Conservation (phyloP, 1,139 yeast genomes). For the Candida sojae region DNA sequence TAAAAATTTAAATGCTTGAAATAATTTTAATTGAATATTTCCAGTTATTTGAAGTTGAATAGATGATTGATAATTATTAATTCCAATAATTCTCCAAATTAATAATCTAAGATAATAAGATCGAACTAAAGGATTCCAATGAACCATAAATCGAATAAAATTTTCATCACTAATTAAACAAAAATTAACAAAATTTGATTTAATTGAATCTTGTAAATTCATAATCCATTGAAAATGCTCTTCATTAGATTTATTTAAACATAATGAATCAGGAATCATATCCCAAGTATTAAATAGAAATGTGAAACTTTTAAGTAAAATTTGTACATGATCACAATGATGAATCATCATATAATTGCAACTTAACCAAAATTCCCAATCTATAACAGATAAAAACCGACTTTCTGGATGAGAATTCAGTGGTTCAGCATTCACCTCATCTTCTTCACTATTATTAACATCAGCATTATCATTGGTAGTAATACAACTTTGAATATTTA, state of each 20-base stretch:
- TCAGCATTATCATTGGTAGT: no score
- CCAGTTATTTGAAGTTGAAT: conserved; percentile 33
- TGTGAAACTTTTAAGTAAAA: conserved; percentile 63
- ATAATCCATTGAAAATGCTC: conserved; percentile 30
- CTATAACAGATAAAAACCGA: conserved; percentile 27
- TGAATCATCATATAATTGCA: conserved; percentile 59
- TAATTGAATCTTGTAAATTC: conserved; percentile 38
- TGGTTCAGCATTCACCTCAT: background rate
- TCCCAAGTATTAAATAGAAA: conserved; percentile 78
- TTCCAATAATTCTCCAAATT: conserved; percentile 66
- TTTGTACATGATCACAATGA: conserved; percentile 61
- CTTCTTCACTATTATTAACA: background rate
- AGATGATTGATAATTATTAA: conserved; percentile 43
- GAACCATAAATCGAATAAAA: conserved; percentile 64
- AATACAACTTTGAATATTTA: conserved; percentile 18
- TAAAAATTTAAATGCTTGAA: conserved; percentile 21
- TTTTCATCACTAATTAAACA: conserved; percentile 41
- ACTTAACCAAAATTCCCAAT: conserved; percentile 80
- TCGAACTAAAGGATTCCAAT: conserved; percentile 79
- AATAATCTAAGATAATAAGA: conserved; percentile 67
- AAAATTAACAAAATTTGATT: conserved; percentile 55
- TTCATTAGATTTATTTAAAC: conserved; percentile 5
- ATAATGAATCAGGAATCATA: conserved; percentile 50
- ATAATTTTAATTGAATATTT: conserved; percentile 30
- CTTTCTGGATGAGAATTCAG: background rate